Evolutionary conservation across 345 rosid species (phyloP), one percentile per base, ranked within the genome.

Genomic region (Gossypium mustelinum): DNA sequence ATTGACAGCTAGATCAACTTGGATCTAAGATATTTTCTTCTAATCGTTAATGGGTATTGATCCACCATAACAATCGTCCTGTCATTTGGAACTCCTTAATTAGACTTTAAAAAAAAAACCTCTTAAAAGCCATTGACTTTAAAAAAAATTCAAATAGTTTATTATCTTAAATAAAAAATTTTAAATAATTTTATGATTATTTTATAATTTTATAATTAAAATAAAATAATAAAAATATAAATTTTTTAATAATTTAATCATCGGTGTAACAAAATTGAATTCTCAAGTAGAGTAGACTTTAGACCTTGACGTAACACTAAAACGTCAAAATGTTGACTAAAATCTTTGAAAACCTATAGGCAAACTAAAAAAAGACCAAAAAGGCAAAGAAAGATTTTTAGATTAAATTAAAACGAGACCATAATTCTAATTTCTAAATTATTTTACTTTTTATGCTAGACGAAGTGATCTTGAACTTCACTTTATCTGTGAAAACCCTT

Each of bases 21-120:
- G 1, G 7, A 34, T 34, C 41, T 34, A 34, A 34, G 7, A 0
- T 34, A 5, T 34, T 5, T 34, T 34, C 0, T 34, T 34, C 0
- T 34, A 34, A 1, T 34, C 7, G 1, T 5, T 1, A 0, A 34
- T 34, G 0, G 7, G 1, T 34, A 5, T 5, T 34, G 1, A 34
- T 5, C 1, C 0, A 34, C 0, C 41, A 5, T 34, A 5, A 1
- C 0, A 4, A 4, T 3, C 1, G 0, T 34, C 0, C 1, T 5
- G 7, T 1, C 41, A 0, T 34, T 34, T 34, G 7, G 1, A 34
- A 34, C 41, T 34, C 7, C 0, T 34, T 34, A 34, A 4, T 4
- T 34, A 34, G 39, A 34, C 1, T 34, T 29, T 34, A 0, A 5
- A 34, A 5, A 34, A 34, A 34, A 5, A 20, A 20, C 22, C 22